phyloP scores from a whole-genome alignment of 495 filamentous ascomycete genomes.

The Hypoxylon fuscum region DNA sequence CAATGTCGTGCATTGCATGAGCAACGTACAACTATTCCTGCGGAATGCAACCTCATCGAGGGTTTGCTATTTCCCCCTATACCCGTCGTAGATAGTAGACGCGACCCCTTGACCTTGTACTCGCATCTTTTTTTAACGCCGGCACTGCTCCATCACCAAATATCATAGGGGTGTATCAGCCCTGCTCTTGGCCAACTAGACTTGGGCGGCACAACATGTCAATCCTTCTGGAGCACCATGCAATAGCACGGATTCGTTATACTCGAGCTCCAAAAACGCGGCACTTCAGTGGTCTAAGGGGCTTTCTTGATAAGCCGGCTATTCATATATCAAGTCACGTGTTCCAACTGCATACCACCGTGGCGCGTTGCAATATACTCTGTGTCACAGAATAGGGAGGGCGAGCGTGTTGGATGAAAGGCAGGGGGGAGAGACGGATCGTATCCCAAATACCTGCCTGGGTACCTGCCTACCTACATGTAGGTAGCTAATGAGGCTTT shows the following conservation, averaged over 20 bases:
- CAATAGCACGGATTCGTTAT: slow-evolving; percentile 31
- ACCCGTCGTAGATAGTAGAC: slow-evolving; percentile 37
- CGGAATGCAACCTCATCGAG: slow-evolving; percentile 37
- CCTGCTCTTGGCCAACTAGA: slow-evolving; percentile 28
- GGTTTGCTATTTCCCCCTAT: slow-evolving; percentile 41
- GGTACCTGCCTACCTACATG: too few species aligned
- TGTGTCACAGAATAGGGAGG: slow-evolving; percentile 20
- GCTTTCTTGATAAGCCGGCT: slow-evolving; percentile 9
- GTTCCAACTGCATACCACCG: slow-evolving; percentile 35
- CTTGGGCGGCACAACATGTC: slow-evolving; percentile 31
- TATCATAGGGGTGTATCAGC: slow-evolving; percentile 32
- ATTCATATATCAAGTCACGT: slow-evolving; percentile 35
- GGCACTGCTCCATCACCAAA: slow-evolving; percentile 13
- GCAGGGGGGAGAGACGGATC: slow-evolving; percentile 8
- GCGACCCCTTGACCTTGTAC: slow-evolving; percentile 15
- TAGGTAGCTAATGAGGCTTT: slow-evolving; percentile 18
- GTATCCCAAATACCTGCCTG: too few species aligned
- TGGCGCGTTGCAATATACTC: slow-evolving; percentile 32
- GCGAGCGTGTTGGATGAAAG: slow-evolving; percentile 2
- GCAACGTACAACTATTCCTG: slow-evolving; percentile 27
- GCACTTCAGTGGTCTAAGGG: slow-evolving; percentile 26
- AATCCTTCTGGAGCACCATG: slow-evolving; percentile 34
- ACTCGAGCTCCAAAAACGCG: slow-evolving; percentile 26
- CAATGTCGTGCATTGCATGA: slow-evolving; percentile 42
- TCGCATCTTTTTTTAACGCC: slow-evolving; percentile 38